Evolutionary conservation across 75 land plant genomes (phyloP), one percentile per base, ranked within the genome.

Genomic region (Larix kaempferi): DNA sequence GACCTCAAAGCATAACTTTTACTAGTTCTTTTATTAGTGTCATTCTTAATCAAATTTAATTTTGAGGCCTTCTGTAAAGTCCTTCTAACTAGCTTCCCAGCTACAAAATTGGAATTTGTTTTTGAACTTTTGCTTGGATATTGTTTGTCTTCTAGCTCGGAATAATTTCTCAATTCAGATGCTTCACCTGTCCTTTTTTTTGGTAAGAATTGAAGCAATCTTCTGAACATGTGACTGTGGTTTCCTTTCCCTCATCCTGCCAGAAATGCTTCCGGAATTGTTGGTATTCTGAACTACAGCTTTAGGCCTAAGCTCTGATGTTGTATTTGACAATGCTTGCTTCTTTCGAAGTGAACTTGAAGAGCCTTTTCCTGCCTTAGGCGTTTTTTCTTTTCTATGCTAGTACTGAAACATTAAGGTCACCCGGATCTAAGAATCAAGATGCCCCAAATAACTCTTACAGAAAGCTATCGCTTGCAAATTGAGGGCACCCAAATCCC

Each of bases 201-300:
- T 80, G 66, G 66, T 57, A 19, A 76, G 74, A 59, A 37, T 33
- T 69, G 86, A 74, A 49, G 65, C 49, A 74, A 78, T 69, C 44
- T 54, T 44, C 66, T 74, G 58, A 25, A 13, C 29, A 54, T 74
- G 77, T 63, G 80, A 80, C 59, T 73, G 78, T 39, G 64, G 17
- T 77, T 74, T 84, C 61, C 56, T 27, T 73, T 76, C 74, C 56
- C 74, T 72, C 74, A 22, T 49, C 56, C 74, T 41, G n/a, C 56
- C 26, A 72, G 56, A 44, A 17, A 72, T 72, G 19, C 4, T 23
- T 19, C 15, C 56, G 44, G 74, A 72, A 17, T 33, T 35, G 26
- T 66, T 35, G 44, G 41, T 39, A 1, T 66, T 66, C 71, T 35
- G 71, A 35, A 66, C 5, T 19, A 16, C 21, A 66, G 39, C 29